Evolutionary conservation across 2,329 filamentous ascomycete genomes (phyloP).

Genomic region (Clonostachys rosea): DNA sequence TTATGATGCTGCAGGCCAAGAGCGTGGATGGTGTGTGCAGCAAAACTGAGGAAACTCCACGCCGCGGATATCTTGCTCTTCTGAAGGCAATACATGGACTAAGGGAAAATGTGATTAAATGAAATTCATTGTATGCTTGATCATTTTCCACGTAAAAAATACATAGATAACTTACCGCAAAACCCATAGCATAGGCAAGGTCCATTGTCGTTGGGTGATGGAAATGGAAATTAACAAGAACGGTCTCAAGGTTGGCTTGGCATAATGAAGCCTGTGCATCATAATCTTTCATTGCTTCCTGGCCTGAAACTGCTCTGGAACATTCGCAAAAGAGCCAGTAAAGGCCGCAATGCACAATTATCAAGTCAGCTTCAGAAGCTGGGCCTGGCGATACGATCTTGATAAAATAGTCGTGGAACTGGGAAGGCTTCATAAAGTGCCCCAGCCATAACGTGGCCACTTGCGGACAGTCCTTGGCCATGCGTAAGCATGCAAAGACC

Average conservation of each 20-base stretch:
- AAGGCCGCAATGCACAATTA: slow-evolving; percentile 10
- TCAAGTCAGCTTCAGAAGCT: slow-evolving; percentile 8
- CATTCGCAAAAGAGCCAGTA: slow-evolving; percentile 13
- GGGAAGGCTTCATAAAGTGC: slow-evolving; percentile 5
- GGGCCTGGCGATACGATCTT: slow-evolving; percentile 10
- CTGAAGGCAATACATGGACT: slow-evolving; percentile 11
- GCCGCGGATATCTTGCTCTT: slow-evolving; percentile 9
- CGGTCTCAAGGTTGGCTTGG: slow-evolving; percentile 11
- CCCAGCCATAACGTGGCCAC: slow-evolving; percentile 6
- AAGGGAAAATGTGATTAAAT: background rate
- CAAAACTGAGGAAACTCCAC: slow-evolving; percentile 12
- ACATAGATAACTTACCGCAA: slow-evolving; percentile 8
- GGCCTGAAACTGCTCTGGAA: slow-evolving; percentile 3
- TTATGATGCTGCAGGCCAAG: slow-evolving; percentile 11
- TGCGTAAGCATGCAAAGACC: slow-evolving; percentile 5
- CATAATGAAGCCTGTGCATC: slow-evolving; percentile 7
- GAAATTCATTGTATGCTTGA: background rate
- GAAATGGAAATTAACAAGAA: slow-evolving; percentile 10
- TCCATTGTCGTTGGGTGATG: slow-evolving; percentile 9
- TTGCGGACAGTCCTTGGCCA: slow-evolving; percentile 4
- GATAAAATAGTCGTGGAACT: slow-evolving; percentile 11
- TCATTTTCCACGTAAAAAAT: background rate
- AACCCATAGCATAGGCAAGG: slow-evolving; percentile 6
- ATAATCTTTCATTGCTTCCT: slow-evolving; percentile 5
- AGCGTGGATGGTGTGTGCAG: slow-evolving; percentile 9